These are phyloP conservation scores for Acmispon strigosus DNA, from an alignment of 306 rosid species.

Conservation along the genomic window DNA sequence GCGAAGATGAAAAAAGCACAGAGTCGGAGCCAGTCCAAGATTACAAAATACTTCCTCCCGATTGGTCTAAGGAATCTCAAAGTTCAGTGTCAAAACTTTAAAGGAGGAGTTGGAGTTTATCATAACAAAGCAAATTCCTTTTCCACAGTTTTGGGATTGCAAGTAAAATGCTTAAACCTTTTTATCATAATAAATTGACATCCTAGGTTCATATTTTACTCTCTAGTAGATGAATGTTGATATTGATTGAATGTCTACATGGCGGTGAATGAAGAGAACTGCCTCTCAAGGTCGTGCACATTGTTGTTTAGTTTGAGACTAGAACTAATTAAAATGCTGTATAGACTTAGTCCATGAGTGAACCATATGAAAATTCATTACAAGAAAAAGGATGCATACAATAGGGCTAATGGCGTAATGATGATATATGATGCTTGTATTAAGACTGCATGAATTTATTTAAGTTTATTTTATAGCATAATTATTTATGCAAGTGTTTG, in stretches of 20 bases:
- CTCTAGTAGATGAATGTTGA: neutral
- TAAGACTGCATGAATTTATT: too few relatives aligned
- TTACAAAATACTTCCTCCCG: conserved; percentile 64
- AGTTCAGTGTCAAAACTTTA: conserved; percentile 57
- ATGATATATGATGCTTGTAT: neutral
- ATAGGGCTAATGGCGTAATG: neutral
- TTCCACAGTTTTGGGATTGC: neutral
- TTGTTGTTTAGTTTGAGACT: neutral
- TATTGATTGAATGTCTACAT: neutral
- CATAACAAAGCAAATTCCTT: neutral
- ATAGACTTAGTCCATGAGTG: neutral
- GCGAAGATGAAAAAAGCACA: conserved; percentile 42
- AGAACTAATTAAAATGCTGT: neutral
- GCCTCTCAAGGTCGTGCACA: neutral
- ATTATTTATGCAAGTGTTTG: too few relatives aligned
- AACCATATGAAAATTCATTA: neutral
- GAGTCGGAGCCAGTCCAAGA: conserved; percentile 37
- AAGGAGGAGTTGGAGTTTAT: neutral
- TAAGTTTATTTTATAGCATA: too few relatives aligned
- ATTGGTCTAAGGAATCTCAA: conserved; percentile 59
- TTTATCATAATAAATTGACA: neutral
- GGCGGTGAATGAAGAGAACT: neutral
- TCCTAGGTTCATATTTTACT: neutral
- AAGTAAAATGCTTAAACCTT: neutral
- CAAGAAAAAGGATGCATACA: neutral